These are phyloP conservation scores for Metrosideros polymorpha DNA, from an alignment of 441 rosid genomes.

Conservation along the genomic window DNA sequence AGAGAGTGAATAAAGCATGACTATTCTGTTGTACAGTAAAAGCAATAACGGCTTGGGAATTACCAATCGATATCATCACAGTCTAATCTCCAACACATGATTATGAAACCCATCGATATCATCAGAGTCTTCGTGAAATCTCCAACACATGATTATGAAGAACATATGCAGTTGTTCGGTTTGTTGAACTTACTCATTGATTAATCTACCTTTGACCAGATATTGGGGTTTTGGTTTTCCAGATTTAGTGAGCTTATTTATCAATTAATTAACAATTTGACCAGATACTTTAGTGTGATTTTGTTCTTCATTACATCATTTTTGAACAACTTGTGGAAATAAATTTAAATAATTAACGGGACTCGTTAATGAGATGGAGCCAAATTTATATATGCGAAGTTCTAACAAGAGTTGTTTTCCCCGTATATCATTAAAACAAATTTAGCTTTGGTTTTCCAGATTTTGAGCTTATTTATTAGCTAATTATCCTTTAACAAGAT, in stretches of 20 bases:
- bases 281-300: neutral
- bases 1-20: neutral
- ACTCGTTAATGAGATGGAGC: neutral
- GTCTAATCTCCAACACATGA: too few species aligned
- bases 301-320: neutral
- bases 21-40: too few species aligned
- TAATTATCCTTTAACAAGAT: neutral
- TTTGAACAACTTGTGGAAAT: neutral
- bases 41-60: too few species aligned
- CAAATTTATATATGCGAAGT: neutral
- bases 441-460: neutral
- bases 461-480: neutral
- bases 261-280: too few species aligned
- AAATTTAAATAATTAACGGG: neutral
- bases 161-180: too few species aligned
- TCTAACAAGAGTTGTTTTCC: neutral
- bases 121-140: too few species aligned
- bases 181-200: neutral
- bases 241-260: neutral
- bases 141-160: too few species aligned
- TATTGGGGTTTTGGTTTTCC: neutral
- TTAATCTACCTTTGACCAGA: neutral
- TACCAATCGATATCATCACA: too few species aligned
- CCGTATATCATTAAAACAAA: neutral
- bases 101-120: too few species aligned